These are phyloP conservation scores for Apiospora kogelbergensis DNA, from an alignment of 2,329 filamentous ascomycete genomes.

Conservation along the genomic window DNA sequence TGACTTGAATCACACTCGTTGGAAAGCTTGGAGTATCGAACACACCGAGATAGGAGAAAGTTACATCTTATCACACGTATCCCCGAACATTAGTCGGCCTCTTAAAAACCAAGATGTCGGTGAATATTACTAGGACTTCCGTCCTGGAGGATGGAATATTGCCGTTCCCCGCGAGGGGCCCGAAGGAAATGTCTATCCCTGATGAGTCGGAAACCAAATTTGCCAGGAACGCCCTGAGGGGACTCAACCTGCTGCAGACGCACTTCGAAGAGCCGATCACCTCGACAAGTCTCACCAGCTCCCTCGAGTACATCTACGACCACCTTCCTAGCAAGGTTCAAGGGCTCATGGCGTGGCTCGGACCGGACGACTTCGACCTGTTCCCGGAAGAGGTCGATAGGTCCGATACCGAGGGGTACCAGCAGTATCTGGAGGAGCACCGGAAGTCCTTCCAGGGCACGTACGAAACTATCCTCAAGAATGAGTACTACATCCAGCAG, in stretches of 20 bases:
- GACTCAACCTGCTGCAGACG: neutral
- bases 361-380: neutral
- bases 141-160: slow-evolving; percentile 2
- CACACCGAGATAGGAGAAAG: neutral
- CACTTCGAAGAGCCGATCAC: neutral
- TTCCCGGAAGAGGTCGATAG: neutral
- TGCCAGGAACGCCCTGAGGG: neutral
- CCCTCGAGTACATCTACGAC: neutral
- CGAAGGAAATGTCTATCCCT: neutral
- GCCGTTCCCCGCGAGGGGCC: neutral
- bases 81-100: no score
- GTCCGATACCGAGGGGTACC: neutral
- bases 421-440: neutral
- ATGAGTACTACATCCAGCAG: neutral
- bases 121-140: neutral
- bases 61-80: neutral
- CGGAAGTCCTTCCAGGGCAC: neutral
- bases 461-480: neutral
- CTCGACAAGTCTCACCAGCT: neutral
- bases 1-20: neutral
- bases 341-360: neutral
- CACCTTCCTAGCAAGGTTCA: neutral
- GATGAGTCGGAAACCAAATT: neutral
- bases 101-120: neutral
- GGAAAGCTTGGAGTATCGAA: neutral